Percentiles rank a stretch among this genome's conserved stretches.
Conservation (phyloP, 2,329 filamentous ascomycete species). For the Phialophora tarda region DNA sequence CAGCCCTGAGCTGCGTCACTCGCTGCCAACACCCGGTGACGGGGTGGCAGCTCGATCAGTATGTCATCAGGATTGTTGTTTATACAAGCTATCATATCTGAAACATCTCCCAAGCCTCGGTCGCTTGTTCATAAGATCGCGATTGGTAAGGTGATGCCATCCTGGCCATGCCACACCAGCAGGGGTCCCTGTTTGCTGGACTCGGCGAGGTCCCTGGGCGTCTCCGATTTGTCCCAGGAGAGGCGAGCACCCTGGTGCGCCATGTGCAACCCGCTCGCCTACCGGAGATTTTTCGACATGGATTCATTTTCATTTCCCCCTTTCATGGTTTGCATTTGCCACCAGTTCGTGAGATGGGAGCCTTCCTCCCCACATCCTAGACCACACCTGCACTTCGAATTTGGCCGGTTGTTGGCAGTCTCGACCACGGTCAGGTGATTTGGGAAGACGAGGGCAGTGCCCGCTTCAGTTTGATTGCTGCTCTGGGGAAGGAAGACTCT, state of each 20-base stretch:
- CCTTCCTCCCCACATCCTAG: too few species aligned
- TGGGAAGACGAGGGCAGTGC: neutral
- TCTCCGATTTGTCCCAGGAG: neutral
- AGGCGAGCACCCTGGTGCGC: conserved; percentile 1
- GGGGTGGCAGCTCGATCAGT: neutral
- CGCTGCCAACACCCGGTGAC: neutral
- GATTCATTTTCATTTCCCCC: conserved; percentile 15
- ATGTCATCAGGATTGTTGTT: neutral
- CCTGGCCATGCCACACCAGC: neutral
- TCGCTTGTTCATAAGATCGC: neutral
- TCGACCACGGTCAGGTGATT: neutral
- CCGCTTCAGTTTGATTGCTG: neutral
- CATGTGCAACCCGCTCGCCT: conserved; percentile 1
- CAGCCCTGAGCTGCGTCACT: neutral
- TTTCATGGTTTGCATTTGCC: neutral
- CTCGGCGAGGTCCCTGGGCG: conserved; percentile 1
- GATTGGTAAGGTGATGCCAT: neutral
- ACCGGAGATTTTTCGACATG: conserved; percentile 8
- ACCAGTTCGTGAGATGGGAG: neutral
- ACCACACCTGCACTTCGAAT: too few species aligned
- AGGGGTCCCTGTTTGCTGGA: neutral
- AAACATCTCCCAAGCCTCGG: conserved; percentile 14
- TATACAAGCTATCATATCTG: conserved; percentile 15
- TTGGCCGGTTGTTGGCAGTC: neutral
- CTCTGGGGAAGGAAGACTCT: neutral